Evolutionary conservation across 208 protist genomes (phyloP).

Genomic region (Wallacemonas rigidus): DNA sequence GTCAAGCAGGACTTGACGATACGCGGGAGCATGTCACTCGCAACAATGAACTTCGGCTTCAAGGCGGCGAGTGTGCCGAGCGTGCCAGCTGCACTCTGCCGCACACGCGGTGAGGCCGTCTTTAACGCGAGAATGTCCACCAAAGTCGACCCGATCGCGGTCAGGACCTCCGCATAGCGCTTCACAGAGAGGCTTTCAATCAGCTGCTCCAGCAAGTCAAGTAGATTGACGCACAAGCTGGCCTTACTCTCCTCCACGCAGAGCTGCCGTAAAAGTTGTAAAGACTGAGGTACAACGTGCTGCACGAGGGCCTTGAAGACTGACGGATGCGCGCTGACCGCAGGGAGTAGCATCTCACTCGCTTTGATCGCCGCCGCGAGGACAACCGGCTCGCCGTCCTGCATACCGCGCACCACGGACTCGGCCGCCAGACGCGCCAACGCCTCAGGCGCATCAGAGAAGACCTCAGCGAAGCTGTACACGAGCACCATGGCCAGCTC

Average conservation of each 20-base stretch:
- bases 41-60: constrained; percentile 69
- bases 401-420: constrained; percentile 66
- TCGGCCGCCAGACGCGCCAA: constrained; percentile 39
- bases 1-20: constrained; percentile 58
- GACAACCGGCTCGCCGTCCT: constrained; percentile 56
- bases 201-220: constrained; percentile 77
- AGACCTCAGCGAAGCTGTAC: constrained; percentile 76
- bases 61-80: constrained; percentile 51
- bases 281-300: constrained; percentile 41
- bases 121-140: constrained; percentile 39
- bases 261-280: constrained; percentile 39
- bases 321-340: constrained; percentile 34
- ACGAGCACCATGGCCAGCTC: constrained; percentile 87
- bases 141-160: constrained; percentile 34
- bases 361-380: constrained; percentile 65
- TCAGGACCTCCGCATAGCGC: constrained; percentile 40
- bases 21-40: constrained; percentile 50
- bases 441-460: constrained; percentile 35
- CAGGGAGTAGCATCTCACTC: constrained; percentile 55
- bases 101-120: constrained; percentile 42
- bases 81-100: constrained; percentile 50
- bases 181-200: constrained; percentile 52
- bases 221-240: constrained; percentile 54
- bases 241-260: constrained; percentile 30
- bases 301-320: constrained; percentile 42